phyloP scores from a whole-genome alignment of 257 asterid species.

The Craterostigma plantagineum region DNA sequence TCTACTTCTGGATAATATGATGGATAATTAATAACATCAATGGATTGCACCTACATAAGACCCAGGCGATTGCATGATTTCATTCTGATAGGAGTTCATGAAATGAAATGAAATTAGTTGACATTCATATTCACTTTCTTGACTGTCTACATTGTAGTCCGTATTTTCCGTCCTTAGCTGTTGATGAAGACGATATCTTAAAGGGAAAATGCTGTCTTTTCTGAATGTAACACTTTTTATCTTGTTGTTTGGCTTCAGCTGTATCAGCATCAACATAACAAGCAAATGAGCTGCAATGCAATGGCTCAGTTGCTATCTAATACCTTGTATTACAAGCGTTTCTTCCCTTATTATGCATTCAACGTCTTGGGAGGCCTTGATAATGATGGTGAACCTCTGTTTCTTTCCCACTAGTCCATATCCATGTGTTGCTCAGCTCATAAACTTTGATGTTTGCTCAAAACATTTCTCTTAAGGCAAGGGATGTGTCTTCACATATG shows the following conservation, averaged over 20 bases:
- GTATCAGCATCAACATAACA: slow-evolving; percentile 89
- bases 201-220: too few species aligned
- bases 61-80: too few species aligned
- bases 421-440: slow-evolving; percentile 1
- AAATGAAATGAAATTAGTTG: too few species aligned
- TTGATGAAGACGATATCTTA: too few species aligned
- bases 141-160: too few species aligned
- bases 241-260: slow-evolving; percentile 14
- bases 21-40: too few species aligned
- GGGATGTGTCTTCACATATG: slow-evolving; percentile 94
- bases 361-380: slow-evolving; percentile 92
- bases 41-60: too few species aligned
- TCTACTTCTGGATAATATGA: too few species aligned
- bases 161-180: too few species aligned
- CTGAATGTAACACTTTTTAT: too few species aligned
- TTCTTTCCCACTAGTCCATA: not conserved
- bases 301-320: slow-evolving; percentile 89
- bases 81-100: too few species aligned
- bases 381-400: slow-evolving; percentile 37
- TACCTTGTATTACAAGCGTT: slow-evolving; percentile 76
- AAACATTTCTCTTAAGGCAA: slow-evolving; percentile 31
- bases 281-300: slow-evolving; percentile 95
- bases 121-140: too few species aligned
- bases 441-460: not conserved
- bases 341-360: slow-evolving; percentile 78